phyloP scores from a whole-genome alignment of 176 grass and related monocot genomes.

The Oryza brachyantha region DNA sequence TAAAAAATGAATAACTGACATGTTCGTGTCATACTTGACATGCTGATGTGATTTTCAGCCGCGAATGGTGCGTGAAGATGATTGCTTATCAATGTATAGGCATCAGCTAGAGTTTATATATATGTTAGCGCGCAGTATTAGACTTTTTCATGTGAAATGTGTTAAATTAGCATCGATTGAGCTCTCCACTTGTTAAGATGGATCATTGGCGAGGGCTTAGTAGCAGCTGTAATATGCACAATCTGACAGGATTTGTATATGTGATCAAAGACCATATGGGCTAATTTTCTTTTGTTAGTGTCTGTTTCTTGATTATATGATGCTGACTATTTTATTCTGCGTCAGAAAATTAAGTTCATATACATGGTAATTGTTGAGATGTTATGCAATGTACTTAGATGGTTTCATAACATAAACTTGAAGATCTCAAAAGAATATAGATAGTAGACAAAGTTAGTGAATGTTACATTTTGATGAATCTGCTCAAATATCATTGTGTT shows the following conservation, averaged over 20 bases:
- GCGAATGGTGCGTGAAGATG: not conserved
- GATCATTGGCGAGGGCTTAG: not conserved
- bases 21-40: not conserved
- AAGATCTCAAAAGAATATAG: not conserved
- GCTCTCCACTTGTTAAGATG: not conserved
- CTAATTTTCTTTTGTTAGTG: no score
- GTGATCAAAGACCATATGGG: no score
- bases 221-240: not conserved
- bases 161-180: not conserved
- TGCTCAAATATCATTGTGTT: no score
- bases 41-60: not conserved
- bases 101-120: not conserved
- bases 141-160: not conserved
- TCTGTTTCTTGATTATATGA: no score
- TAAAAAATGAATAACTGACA: not conserved
- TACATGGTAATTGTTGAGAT: no score
- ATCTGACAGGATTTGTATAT: not conserved
- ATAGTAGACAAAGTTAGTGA: not conserved
- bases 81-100: not conserved
- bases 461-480: no score
- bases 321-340: no score
- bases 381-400: no score
- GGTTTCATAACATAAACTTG: no score
- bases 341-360: no score
- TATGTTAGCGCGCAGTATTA: not conserved